phyloP scores from a whole-genome alignment of 176 grass and related monocot genomes.

The Eremochloa ophiuroides region DNA sequence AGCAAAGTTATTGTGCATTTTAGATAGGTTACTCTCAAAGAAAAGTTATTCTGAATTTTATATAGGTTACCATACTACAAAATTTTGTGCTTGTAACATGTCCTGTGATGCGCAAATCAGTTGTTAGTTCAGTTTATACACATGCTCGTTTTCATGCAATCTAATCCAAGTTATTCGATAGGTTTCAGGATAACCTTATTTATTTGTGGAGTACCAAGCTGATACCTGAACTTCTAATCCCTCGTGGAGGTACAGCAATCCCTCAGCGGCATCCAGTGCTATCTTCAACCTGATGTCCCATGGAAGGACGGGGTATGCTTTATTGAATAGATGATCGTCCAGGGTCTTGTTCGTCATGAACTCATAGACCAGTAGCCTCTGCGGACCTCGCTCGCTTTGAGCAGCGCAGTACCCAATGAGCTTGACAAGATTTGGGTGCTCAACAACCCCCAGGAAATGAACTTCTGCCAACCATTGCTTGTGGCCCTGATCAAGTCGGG shows the following conservation, averaged over 20 bases:
- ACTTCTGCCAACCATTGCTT: constrained; percentile 84
- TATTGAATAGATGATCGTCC: constrained; percentile 70
- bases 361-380: constrained; percentile 68
- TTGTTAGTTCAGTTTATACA: neutral
- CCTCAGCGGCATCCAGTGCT: constrained; percentile 52
- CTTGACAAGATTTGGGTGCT: constrained; percentile 65
- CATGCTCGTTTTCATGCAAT: too few species aligned
- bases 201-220: neutral
- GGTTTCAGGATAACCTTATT: neutral
- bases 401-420: constrained; percentile 62
- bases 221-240: constrained; percentile 73
- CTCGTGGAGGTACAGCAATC: constrained; percentile 66
- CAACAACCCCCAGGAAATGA: constrained; percentile 65
- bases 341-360: constrained; percentile 70
- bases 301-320: constrained; percentile 57
- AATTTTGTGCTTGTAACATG: neutral
- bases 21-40: too few species aligned
- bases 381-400: constrained; percentile 45
- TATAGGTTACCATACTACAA: neutral
- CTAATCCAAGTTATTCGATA: neutral
- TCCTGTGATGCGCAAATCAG: neutral
- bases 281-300: constrained; percentile 64
- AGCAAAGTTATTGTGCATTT: neutral
- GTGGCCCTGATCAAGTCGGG: constrained; percentile 46
- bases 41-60: too few species aligned